Percentiles rank a stretch among this genome's conserved stretches.
phyloP scores from a whole-genome alignment of 2,329 filamentous ascomycete species.

The Purpureocillium lavendulum region DNA sequence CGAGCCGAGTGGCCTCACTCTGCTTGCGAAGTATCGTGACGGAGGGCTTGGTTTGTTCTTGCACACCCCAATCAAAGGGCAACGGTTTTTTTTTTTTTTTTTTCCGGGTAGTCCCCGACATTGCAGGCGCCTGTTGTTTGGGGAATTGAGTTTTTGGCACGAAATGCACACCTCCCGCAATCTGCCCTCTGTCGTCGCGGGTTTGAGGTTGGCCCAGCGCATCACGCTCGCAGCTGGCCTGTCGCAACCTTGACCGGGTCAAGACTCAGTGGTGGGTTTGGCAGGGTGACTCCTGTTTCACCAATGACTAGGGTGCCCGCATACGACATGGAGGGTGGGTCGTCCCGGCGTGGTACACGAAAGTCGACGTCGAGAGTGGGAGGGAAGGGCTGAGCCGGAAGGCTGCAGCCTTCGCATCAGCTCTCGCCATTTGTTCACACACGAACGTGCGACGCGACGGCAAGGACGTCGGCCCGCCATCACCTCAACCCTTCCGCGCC shows the following conservation, averaged over 20 bases:
- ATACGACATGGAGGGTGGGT: conserved; percentile 12
- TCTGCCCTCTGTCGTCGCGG: conserved; percentile 2
- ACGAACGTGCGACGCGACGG: conserved; percentile 2
- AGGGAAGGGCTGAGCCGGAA: conserved; percentile 17
- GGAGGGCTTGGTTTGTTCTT: no score
- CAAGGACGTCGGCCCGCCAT: background rate
- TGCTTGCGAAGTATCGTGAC: background rate
- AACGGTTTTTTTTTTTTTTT: no score
- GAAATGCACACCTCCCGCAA: background rate
- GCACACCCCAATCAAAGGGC: no score
- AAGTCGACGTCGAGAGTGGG: conserved; percentile 7
- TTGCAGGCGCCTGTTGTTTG: no score
- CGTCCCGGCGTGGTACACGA: conserved; percentile 12
- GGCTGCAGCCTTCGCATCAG: conserved; percentile 13
- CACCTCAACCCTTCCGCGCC: background rate
- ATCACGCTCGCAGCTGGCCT: conserved; percentile 1
- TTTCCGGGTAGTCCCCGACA: no score
- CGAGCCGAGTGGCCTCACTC: conserved; percentile 1
- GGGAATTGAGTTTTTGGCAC: no score
- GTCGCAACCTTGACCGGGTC: conserved; percentile 13
- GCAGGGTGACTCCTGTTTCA: conserved; percentile 13
- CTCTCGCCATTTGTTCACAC: conserved; percentile 3
- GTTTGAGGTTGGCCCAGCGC: background rate
- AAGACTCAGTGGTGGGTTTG: conserved; percentile 9
- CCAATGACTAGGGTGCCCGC: conserved; percentile 10